phyloP scores from a whole-genome alignment of 2,329 filamentous ascomycete genomes.

The Colletotrichum neosansevieriae region DNA sequence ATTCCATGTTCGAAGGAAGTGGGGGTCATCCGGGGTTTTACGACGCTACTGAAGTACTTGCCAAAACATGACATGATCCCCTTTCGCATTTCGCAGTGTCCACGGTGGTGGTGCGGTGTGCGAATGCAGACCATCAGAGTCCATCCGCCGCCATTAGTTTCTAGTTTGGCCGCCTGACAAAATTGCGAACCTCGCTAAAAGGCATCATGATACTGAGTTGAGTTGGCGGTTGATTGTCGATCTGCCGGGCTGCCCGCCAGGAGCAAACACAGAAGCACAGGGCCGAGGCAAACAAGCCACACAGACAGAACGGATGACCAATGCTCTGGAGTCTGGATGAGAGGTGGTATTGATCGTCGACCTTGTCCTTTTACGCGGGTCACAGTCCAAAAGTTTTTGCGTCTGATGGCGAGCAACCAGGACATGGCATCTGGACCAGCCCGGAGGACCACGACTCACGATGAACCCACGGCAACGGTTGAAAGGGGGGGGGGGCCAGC shows the following conservation, averaged over 20 bases:
- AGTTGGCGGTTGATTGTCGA: not conserved
- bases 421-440: not conserved
- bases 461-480: conserved; percentile 1
- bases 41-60: not conserved
- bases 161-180: not conserved
- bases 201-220: not conserved
- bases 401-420: not conserved
- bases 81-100: not conserved
- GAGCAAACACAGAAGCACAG: not conserved
- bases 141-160: not conserved
- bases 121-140: not conserved
- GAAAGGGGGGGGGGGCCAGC: conserved; percentile 1
- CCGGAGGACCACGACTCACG: conserved; percentile 4
- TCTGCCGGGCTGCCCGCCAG: conserved; percentile 2
- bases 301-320: not conserved
- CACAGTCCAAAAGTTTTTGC: not conserved
- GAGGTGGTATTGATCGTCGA: conserved; percentile 7
- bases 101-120: conserved; percentile 7
- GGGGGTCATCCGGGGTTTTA: conserved; percentile 29
- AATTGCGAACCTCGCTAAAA: conserved; percentile 2
- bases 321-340: not conserved
- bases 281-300: not conserved
- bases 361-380: not conserved
- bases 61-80: conserved; percentile 33
- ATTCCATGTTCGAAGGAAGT: conserved; percentile 18